phyloP scores from a whole-genome alignment of 176 grass and related monocot genomes.

The Triticum monococcum region DNA sequence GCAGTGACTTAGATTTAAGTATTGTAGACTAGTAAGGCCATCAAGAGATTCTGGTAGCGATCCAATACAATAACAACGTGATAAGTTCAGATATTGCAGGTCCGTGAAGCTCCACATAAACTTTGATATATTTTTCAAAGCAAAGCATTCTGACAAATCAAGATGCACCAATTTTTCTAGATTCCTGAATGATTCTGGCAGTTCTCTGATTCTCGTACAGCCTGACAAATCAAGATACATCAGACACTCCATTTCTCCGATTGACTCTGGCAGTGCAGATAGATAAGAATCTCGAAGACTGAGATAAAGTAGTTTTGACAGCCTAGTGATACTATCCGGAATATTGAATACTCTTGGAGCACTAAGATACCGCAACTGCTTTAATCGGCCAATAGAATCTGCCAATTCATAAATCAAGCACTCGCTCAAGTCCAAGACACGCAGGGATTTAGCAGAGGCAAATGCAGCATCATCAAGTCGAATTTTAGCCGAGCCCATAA shows the following conservation, averaged over 20 bases:
- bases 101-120: not conserved
- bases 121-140: not conserved
- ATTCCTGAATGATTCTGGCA: not conserved
- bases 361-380: conserved; percentile 13
- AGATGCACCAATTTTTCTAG: not conserved
- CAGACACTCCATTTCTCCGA: not conserved
- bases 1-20: not conserved
- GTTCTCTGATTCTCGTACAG: too few species aligned
- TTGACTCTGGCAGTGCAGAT: not conserved
- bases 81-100: not conserved
- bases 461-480: not conserved
- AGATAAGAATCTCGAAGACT: not conserved
- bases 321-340: not conserved
- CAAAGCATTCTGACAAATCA: conserved; percentile 13
- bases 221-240: not conserved
- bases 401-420: not conserved
- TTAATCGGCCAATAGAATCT: not conserved
- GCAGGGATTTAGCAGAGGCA: not conserved
- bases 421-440: conserved; percentile 23
- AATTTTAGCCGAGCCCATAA: not conserved
- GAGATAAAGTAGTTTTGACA: conserved; percentile 7
- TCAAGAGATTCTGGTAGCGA: not conserved
- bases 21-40: not conserved
- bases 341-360: not conserved
- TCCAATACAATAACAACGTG: not conserved